phyloP scores from a whole-genome alignment of 257 asterid species.

The Penstemon eatonii region DNA sequence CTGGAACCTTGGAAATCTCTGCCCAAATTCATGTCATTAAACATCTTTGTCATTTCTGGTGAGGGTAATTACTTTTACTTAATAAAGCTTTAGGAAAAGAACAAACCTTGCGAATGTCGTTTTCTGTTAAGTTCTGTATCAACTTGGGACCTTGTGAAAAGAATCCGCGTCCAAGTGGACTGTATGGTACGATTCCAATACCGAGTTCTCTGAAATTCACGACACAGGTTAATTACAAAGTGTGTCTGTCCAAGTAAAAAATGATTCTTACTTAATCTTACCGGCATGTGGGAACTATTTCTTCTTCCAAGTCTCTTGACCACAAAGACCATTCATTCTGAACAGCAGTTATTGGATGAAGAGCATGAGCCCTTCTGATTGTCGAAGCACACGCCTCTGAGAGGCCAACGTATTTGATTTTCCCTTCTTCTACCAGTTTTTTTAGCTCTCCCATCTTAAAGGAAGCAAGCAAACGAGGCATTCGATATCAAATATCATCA shows the following conservation, averaged over 20 bases:
- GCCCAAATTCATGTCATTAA: neutral
- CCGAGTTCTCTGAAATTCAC: constrained; percentile 51
- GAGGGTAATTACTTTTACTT: neutral
- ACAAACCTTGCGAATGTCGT: constrained; percentile 48
- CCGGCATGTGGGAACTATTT: constrained; percentile 70
- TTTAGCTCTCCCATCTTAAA: constrained; percentile 71
- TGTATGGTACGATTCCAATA: constrained; percentile 51
- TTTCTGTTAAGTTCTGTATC: constrained; percentile 37
- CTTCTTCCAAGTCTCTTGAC: constrained; percentile 69
- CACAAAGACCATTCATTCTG: constrained; percentile 80
- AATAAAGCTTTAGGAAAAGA: constrained; percentile 6
- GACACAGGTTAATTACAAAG: neutral
- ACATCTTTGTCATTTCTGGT: neutral
- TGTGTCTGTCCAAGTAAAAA: too few relatives aligned
- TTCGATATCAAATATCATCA: neutral
- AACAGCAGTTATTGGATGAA: constrained; percentile 68
- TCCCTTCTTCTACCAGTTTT: constrained; percentile 78
- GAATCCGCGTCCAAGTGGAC: constrained; percentile 62
- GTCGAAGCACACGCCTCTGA: constrained; percentile 80
- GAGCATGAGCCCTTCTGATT: constrained; percentile 74
- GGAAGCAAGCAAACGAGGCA: neutral
- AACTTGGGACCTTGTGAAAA: constrained; percentile 39
- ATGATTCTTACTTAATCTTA: neutral
- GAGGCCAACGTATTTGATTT: constrained; percentile 66
- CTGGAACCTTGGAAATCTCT: constrained; percentile 44